Conservation (phyloP, 148 eudicot species). For the Dysphania ambrosioides region DNA sequence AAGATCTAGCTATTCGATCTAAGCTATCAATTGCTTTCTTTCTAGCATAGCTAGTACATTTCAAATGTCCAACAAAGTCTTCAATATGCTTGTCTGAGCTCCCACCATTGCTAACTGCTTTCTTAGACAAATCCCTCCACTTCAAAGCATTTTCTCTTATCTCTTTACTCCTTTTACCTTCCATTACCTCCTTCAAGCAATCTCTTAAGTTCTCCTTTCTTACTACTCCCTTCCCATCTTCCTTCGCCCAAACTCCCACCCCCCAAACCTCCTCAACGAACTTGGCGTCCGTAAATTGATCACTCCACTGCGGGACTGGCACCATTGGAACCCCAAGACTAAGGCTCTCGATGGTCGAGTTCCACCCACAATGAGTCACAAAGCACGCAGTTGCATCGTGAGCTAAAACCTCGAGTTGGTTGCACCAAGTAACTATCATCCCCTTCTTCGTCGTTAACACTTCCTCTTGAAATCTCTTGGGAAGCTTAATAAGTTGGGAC, state of each 20-base stretch:
- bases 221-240: conserved; percentile 38
- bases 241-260: conserved; percentile 49
- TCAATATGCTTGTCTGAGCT: conserved; percentile 33
- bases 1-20: background rate
- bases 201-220: conserved; percentile 29
- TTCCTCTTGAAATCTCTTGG: conserved; percentile 30
- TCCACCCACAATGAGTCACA: conserved; percentile 70
- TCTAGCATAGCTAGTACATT: background rate
- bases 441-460: conserved; percentile 27
- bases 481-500: conserved; percentile 32
- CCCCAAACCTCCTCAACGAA: conserved; percentile 55
- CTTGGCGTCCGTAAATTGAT: conserved; percentile 57
- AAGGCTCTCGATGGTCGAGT: conserved; percentile 62
- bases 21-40: background rate
- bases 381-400: conserved; percentile 51
- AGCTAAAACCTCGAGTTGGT: conserved; percentile 50
- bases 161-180: conserved; percentile 35
- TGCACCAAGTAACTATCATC: conserved; percentile 59
- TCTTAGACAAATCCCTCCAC: conserved; percentile 39
- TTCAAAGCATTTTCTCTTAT: conserved; percentile 33
- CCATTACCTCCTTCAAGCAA: conserved; percentile 42
- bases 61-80: conserved; percentile 34
- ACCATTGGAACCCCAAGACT: conserved; percentile 56
- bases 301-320: conserved; percentile 57
- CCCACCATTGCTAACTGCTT: conserved; percentile 41